phyloP scores from a whole-genome alignment of 2,329 filamentous ascomycete genomes.

The Colletotrichum karsti region DNA sequence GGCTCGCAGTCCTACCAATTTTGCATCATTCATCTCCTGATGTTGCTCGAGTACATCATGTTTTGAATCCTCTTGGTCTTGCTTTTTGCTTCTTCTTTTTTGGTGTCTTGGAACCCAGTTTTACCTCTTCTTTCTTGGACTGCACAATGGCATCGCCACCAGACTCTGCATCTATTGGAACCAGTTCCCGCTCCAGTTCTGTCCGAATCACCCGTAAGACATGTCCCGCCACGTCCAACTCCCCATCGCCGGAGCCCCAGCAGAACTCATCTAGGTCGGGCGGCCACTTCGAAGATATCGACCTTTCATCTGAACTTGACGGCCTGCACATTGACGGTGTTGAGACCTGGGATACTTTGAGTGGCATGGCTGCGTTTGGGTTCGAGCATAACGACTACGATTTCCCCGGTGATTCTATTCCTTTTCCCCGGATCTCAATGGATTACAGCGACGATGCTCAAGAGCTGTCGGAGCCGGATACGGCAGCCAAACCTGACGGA shows the following conservation, averaged over 20 bases:
- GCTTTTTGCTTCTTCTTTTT: constrained; percentile 43
- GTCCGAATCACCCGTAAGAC: constrained; percentile 47
- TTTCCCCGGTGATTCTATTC: constrained; percentile 17
- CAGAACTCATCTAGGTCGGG: constrained; percentile 32
- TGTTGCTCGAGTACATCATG: constrained; percentile 45
- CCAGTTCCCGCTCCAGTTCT: constrained; percentile 45
- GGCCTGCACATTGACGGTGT: constrained; percentile 36
- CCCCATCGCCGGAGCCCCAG: constrained; percentile 32
- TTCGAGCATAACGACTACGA: constrained; percentile 41
- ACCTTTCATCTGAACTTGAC: constrained; percentile 37
- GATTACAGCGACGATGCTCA: constrained; percentile 29
- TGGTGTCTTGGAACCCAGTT: constrained; percentile 53
- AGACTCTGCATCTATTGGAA: constrained; percentile 38
- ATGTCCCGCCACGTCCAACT: constrained; percentile 45
- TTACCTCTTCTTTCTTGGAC: constrained; percentile 40
- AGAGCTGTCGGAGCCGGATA: constrained; percentile 9
- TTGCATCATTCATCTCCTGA: constrained; percentile 28
- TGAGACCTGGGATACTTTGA: constrained; percentile 46
- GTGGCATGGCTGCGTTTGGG: constrained; percentile 50
- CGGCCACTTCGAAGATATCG: constrained; percentile 41
- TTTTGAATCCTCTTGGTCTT: constrained; percentile 42
- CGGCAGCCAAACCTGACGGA: constrained; percentile 31
- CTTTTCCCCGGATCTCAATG: constrained; percentile 33
- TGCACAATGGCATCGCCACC: constrained; percentile 43
- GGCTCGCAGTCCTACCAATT: constrained; percentile 11